A percentile compares a stretch with the other conserved stretches of the same genome.
Evolutionary conservation across 2,329 filamentous ascomycete species (phyloP).

Genomic region (Clarireedia paspali): DNA sequence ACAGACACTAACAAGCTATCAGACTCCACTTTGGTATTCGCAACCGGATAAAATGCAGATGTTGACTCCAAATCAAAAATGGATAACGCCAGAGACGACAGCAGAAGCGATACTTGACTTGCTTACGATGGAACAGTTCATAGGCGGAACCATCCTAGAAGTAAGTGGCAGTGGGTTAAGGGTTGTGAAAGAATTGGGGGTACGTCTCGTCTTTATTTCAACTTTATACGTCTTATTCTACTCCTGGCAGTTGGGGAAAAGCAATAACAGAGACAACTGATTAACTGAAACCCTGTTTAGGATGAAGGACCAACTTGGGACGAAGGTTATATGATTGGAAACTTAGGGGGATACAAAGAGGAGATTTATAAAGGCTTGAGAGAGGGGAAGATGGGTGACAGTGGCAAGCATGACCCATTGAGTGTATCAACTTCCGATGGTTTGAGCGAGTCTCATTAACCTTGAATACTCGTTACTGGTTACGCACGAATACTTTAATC

Average conservation of each 20-base stretch:
- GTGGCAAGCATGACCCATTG: background rate
- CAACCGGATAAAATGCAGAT: background rate
- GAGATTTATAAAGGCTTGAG: constrained; percentile 1
- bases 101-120: constrained; percentile 23
- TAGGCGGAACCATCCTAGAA: constrained; percentile 37
- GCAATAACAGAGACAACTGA: background rate
- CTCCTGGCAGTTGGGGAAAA: background rate
- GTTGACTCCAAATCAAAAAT: constrained; percentile 15
- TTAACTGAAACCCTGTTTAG: background rate
- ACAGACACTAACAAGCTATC: background rate
- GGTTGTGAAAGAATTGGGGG: constrained; percentile 7
- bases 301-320: background rate
- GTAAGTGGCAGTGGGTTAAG: constrained; percentile 27
- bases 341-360: constrained; percentile 23
- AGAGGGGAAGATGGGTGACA: constrained; percentile 5
- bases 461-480: no score
- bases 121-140: constrained; percentile 27
- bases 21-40: background rate
- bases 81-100: constrained; percentile 34
- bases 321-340: constrained; percentile 19
- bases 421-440: background rate
- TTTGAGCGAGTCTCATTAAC: no score
- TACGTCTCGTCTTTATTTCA: background rate
- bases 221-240: background rate
- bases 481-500: no score